Evolutionary conservation across 257 asterid genomes (phyloP).

Genomic region (Solanum appendiculatum): DNA sequence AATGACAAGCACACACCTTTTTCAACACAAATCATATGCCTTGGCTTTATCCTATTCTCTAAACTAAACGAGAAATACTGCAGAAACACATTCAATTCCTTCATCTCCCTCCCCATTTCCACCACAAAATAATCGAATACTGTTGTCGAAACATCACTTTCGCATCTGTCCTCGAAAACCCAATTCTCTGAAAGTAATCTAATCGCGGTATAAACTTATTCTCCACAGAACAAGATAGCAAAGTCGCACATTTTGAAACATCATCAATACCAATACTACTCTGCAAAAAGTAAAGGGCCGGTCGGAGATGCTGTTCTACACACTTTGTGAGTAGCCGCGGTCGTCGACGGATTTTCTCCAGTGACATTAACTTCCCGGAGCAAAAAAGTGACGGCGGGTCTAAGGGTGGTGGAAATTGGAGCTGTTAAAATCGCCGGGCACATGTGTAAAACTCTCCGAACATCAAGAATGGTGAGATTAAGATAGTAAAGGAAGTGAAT

Average conservation of each 20-base stretch:
- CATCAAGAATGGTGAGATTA: conserved; percentile 37
- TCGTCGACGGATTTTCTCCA: conserved; percentile 50
- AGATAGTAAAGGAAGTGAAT: conserved; percentile 52
- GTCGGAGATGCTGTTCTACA: conserved; percentile 59
- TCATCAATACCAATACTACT: conserved; percentile 62
- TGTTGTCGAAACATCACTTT: conserved; percentile 55
- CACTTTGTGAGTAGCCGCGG: conserved; percentile 63
- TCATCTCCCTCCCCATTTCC: conserved; percentile 83
- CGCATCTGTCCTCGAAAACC: conserved; percentile 48
- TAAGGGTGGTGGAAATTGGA: conserved; percentile 24
- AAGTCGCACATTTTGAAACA: conserved; percentile 42
- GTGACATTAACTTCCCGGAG: conserved; percentile 69
- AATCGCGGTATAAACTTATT: conserved; percentile 63
- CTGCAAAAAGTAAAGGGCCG: conserved; percentile 74
- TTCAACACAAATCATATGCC: conserved; percentile 72
- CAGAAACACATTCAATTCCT: conserved; percentile 64
- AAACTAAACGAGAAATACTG: conserved; percentile 85
- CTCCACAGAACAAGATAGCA: conserved; percentile 73
- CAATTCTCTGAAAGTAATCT: conserved; percentile 59
- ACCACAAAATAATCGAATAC: conserved; percentile 61
- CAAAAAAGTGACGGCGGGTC: conserved; percentile 67
- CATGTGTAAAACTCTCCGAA: conserved; percentile 67
- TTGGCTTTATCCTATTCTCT: conserved; percentile 68
- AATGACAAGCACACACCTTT: conserved; percentile 58
- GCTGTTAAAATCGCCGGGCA: conserved; percentile 69